These are phyloP conservation scores for Aspergillus homomorphus DNA, from an alignment of 495 filamentous ascomycete genomes.

Conservation along the genomic window DNA sequence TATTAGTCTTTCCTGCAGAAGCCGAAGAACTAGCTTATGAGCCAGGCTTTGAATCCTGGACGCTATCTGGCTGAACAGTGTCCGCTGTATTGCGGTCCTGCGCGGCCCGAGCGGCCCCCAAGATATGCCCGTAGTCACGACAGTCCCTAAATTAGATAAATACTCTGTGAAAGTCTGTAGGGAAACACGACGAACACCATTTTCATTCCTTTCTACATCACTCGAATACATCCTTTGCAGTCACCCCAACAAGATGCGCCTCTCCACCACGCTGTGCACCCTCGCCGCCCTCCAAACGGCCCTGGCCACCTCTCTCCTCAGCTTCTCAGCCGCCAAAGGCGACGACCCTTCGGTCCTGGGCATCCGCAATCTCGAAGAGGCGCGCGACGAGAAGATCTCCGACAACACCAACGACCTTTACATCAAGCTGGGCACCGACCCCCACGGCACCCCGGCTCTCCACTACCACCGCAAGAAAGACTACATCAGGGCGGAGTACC, in stretches of 20 bases:
- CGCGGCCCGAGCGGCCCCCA: too few relatives aligned
- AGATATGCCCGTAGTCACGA: too few relatives aligned
- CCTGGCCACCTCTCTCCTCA: not conserved
- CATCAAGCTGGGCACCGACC: slow-evolving; percentile 14
- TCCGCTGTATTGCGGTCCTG: too few relatives aligned
- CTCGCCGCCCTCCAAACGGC: slow-evolving; percentile 2
- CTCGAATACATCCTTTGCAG: too few relatives aligned
- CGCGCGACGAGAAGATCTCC: slow-evolving; percentile 5
- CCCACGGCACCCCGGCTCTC: slow-evolving; percentile 5
- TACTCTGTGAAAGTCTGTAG: too few relatives aligned
- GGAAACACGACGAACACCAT: too few relatives aligned
- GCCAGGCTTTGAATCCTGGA: too few relatives aligned
- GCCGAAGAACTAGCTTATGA: too few relatives aligned
- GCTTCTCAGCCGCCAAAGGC: slow-evolving; percentile 7
- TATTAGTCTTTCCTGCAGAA: too few relatives aligned
- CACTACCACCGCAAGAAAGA: slow-evolving; percentile 16
- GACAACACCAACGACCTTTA: slow-evolving; percentile 11
- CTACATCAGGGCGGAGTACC: slow-evolving; percentile 15
- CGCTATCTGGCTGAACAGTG: too few relatives aligned
- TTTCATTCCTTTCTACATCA: too few relatives aligned
- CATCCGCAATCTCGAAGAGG: slow-evolving; percentile 3
- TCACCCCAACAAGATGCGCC: slow-evolving; percentile 4
- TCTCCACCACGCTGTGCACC: not conserved
- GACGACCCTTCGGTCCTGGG: slow-evolving; percentile 9
- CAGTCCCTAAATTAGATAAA: too few relatives aligned